Evolutionary conservation across 1,284 basidiomycete genomes (phyloP), one percentile per base, ranked within the genome.

Genomic region (Spongispora temasekensis): DNA sequence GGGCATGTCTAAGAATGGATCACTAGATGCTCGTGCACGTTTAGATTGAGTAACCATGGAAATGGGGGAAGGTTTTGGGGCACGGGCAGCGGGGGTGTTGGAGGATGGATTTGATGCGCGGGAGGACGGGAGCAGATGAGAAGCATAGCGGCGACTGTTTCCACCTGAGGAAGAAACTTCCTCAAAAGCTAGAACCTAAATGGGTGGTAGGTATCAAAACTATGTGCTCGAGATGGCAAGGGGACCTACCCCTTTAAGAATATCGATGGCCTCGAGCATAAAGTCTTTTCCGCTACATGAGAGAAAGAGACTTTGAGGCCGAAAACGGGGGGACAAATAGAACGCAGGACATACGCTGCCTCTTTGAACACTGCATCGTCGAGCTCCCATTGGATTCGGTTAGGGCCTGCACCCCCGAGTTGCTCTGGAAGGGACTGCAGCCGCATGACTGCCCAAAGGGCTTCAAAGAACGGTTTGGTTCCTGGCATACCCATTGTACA

Each of bases 291-390:
- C 90, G 71, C 90, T 92, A 73, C 56, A 68, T 61, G 66, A 64
- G 64, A 64, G 56, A 68, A 57, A 44, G 52, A 64, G 27, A 56
- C 50, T 55, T 70, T 30, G n/a, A 73, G 51, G 59, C 44, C 23
- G 53, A 42, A 35, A 9, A 52, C 35, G 15, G n/a, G 56, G 53
- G 35, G 28, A 25, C 27, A 50, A 58, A 60, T 59, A 62, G 64
- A 58, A 59, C 6, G 42, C 10, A 65, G 15, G 37, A 83, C 90
- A 80, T 79, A 91, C 90, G 88, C 90, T 67, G 90, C 83, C 75
- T 93, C 90, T 70, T 90, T 90, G 76, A 92, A 90, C 31, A 93
- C 89, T 34, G 90, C 90, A 76, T 93, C 90, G 71, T 93, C 91
- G 40, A 93, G 79, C 76, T 91, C 88, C 90, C 90, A 93, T 71